Evolutionary conservation across 2,329 filamentous ascomycete species (phyloP).

Genomic region (Aspergillus novoparasiticus): DNA sequence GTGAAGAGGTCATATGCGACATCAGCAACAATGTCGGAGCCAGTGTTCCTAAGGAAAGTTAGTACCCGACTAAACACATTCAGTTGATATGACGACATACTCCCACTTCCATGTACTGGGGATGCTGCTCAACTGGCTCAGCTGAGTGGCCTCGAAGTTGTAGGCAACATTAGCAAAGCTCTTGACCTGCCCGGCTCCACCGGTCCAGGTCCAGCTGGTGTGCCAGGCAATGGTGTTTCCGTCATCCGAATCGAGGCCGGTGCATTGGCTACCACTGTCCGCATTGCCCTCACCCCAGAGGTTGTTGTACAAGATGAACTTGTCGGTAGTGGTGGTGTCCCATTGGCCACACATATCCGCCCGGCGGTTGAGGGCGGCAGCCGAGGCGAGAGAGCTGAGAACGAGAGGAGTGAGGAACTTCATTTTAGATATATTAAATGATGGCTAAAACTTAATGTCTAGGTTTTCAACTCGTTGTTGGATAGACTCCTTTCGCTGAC

Average conservation of each 20-base stretch:
- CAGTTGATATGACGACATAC: slow-evolving; percentile 24
- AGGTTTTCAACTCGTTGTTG: neutral
- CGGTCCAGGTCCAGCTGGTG: slow-evolving; percentile 49
- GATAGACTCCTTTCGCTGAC: neutral
- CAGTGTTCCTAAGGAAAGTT: slow-evolving; percentile 47
- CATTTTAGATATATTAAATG: slow-evolving; percentile 25
- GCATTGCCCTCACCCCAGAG: slow-evolving; percentile 51
- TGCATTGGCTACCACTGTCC: slow-evolving; percentile 46
- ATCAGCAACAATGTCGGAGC: slow-evolving; percentile 55
- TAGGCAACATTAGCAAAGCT: slow-evolving; percentile 51
- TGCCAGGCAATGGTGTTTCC: slow-evolving; percentile 45
- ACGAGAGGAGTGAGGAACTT: slow-evolving; percentile 29
- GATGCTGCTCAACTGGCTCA: slow-evolving; percentile 45
- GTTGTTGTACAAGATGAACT: slow-evolving; percentile 57
- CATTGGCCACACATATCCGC: slow-evolving; percentile 46
- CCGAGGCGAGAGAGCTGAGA: slow-evolving; percentile 27
- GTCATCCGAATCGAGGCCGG: slow-evolving; percentile 40
- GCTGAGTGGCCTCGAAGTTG: slow-evolving; percentile 34
- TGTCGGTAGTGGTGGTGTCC: slow-evolving; percentile 39
- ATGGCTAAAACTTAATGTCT: neutral
- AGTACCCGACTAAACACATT: neutral
- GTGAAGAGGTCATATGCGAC: slow-evolving; percentile 67
- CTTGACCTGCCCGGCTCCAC: slow-evolving; percentile 47
- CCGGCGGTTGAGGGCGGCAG: slow-evolving; percentile 29
- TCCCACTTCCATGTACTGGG: slow-evolving; percentile 50